Evolutionary conservation across 805 yeast genomes (phyloP), one percentile per base, ranked within the genome.

Genomic region (Wickerhamiella nectarea): DNA sequence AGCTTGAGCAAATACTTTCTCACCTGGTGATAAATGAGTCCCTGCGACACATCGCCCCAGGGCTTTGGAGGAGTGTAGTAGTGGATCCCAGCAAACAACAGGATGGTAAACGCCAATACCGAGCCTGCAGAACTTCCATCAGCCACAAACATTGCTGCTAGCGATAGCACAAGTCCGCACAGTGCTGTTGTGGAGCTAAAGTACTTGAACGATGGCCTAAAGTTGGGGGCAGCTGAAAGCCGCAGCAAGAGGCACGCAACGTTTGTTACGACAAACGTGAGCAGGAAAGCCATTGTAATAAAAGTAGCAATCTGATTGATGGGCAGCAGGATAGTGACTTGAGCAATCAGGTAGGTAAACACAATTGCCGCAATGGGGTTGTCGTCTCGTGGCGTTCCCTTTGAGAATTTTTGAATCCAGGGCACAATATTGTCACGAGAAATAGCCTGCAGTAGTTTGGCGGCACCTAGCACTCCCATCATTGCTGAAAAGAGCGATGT

Each of bases 21-120:
- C 9, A 91, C 97, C 62, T 91, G 99, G 58, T 91, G 98, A 60
- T 91, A 91, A 40, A 91, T 89, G 48, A 91, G 69, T 34, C 87
- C 76, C 61, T 91, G 98, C 2, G 97, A 87, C 19, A 91, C 96
- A 62, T 91, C 99, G 28, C 99, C 99, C 87, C 95, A 91, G 26
- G 87, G 81, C 57, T 85, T 86, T 5, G 98, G 96, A 1, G 96
- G 95, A 9, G 95, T 81, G 41, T 76, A 71, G 56, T 86, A 85
- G 59, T 91, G 97, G 50, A 91, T 91, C 43, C 81, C 59, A 36
- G 85, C 56, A 52, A 91, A 81, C 35, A 91, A 63, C 14, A 78
- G 65, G 33, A 75, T 59, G 53, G 86, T 67, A 44, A 79, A 74
- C 9, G 78, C 62, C 21, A 86, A 72, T 20, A 87, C 78, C 25